A percentile compares a stretch with the other conserved stretches of the same genome.
phyloP scores from a whole-genome alignment of 352 stramenopile species.

The Phytophthora cryptogea region DNA sequence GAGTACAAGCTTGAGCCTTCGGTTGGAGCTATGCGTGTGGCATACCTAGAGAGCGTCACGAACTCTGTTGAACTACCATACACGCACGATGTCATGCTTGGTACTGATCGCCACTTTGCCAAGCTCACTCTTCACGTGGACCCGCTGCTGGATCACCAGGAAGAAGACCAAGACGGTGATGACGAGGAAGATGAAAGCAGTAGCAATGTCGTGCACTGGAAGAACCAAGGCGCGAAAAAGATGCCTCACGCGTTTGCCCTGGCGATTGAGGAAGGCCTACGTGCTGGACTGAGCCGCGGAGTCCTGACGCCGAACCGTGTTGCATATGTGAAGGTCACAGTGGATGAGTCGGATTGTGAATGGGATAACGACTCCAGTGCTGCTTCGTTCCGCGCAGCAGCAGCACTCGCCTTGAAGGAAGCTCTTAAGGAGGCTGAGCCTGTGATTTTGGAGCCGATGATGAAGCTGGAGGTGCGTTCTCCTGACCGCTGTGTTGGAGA shows the following conservation, averaged over 20 bases:
- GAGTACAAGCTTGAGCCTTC: conserved; percentile 91
- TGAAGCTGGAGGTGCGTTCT: conserved; percentile 74
- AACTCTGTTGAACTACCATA: conserved; percentile 42
- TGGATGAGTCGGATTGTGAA: conserved; percentile 63
- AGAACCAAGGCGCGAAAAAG: conserved; percentile 51
- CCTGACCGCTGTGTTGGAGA: conserved; percentile 70
- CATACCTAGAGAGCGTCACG: conserved; percentile 90
- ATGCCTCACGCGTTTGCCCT: conserved; percentile 67
- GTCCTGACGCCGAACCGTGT: conserved; percentile 64
- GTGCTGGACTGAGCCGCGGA: conserved; percentile 57
- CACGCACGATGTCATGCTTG: conserved; percentile 67
- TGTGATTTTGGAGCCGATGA: conserved; percentile 74
- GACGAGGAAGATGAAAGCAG: conserved; percentile 36
- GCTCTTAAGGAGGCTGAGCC: conserved; percentile 59
- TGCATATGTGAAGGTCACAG: conserved; percentile 63
- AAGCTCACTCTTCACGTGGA: conserved; percentile 56
- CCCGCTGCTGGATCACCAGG: conserved; percentile 47
- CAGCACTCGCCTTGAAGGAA: conserved; percentile 58
- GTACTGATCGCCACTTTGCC: conserved; percentile 76
- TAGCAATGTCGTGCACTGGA: conserved; percentile 67
- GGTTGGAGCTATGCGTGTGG: conserved; percentile 88
- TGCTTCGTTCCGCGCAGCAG: conserved; percentile 61
- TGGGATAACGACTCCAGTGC: conserved; percentile 73
- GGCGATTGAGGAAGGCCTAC: conserved; percentile 73
- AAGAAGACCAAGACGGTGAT: conserved; percentile 17